These are phyloP conservation scores for Aphanomyces cochlioides DNA, from an alignment of 352 stramenopile genomes.

Conservation along the genomic window DNA sequence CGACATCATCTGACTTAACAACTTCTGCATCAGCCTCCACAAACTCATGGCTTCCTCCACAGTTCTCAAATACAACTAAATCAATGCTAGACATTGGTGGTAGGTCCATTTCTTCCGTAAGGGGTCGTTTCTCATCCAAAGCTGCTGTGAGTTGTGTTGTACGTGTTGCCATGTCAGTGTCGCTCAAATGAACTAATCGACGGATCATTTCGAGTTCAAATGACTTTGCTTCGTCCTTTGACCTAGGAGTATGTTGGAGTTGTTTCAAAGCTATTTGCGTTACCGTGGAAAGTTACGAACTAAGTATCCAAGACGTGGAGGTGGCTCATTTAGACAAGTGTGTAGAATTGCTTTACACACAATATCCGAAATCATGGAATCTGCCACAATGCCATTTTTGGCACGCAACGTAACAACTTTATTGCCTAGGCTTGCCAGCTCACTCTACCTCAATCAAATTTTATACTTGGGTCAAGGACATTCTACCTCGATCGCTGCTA, in stretches of 20 bases:
- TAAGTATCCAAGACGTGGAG: constrained; percentile 2
- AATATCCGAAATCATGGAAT: constrained; percentile 50
- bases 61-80: constrained; percentile 21
- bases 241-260: neutral
- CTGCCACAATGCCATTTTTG: constrained; percentile 47
- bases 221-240: constrained; percentile 25
- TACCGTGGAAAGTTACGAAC: constrained; percentile 23
- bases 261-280: too few species aligned
- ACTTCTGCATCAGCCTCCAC: neutral
- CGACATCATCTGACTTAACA: neutral
- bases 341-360: constrained; percentile 32
- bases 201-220: constrained; percentile 27
- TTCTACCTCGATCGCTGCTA: constrained; percentile 50
- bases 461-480: neutral
- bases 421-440: constrained; percentile 46
- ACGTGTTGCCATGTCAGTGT: neutral
- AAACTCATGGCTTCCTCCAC: neutral
- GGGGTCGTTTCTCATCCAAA: constrained; percentile 10
- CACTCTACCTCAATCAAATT: constrained; percentile 36
- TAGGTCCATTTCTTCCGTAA: neutral
- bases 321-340: neutral
- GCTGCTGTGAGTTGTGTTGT: neutral
- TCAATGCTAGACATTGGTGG: constrained; percentile 19
- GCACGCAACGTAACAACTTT: constrained; percentile 44
- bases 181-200: constrained; percentile 1